Base-by-base conservation (phyloP, 2,329 filamentous ascomycete genomes). In the Sporothrix globosa region DNA sequence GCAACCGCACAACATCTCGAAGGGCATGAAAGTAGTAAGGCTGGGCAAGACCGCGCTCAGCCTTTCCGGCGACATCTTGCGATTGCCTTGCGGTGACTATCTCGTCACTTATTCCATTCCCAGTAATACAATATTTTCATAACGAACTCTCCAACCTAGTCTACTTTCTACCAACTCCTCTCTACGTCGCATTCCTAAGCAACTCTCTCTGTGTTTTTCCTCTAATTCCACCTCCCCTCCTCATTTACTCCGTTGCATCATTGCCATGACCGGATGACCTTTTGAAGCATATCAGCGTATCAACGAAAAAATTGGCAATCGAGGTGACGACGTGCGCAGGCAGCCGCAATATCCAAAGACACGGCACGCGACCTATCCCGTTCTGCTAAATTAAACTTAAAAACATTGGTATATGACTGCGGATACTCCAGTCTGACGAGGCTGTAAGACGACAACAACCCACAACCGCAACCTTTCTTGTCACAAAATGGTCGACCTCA, bases 401-500 rank as follows among this genome's bases (percentile, higher is more conserved):
- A 44, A 44, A 19, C 19, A 41, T 41, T 13, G 17, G 53, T 24
- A 17, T 19, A 63, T 27, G 58, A 46, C 39, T 46, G 39, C 58
- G 41, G 39, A 46, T 46, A 21, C 41, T 27, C 39, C 39, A n/a
- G 13, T 44, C 24, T 63, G 14, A 63, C 39, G 13, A 46, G n/a
- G n/a, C 21, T 21, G 39, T 46, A 14, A 27, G n/a, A 44, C 39
- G 5, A 13, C 13, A 19, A 10, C 34, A 13, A 19, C 11, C 13
- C 44, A 13, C 44, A 14, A 4, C 41, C 41, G 2, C 24, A 24
- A 50, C 14, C 17, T n/a, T 17, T 11, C 34, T 50, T 19, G n/a
- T n/a, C 61, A 9, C 61, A 34, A 14, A 21, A 67, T 70, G 61
- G 14, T 30, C 19, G 67, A 69, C 30, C 60, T 69, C 46, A 14